phyloP scores from a whole-genome alignment of 345 rosid species.

The Eucalyptus cladocalyx region DNA sequence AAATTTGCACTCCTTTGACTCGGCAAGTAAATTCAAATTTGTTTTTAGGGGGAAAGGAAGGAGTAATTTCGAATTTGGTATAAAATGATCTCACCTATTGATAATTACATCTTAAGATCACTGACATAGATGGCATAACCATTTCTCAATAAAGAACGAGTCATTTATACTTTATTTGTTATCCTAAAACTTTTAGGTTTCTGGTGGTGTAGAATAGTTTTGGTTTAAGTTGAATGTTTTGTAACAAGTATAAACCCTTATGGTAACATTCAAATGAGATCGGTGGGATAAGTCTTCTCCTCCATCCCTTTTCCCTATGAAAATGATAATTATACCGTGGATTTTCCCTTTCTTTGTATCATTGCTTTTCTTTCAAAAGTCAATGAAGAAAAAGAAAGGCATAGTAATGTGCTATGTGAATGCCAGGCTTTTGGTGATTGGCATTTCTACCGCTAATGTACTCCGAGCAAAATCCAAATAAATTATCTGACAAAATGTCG shows the following conservation, averaged over 20 bases:
- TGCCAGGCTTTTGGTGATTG: neutral
- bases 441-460: neutral
- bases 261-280: neutral
- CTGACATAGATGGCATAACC: neutral
- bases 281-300: accelerated
- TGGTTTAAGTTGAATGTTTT: accelerated
- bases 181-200: neutral
- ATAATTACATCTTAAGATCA: neutral
- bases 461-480: too few relatives aligned
- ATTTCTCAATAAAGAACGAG: accelerated
- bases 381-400: neutral
- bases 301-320: accelerated
- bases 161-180: neutral
- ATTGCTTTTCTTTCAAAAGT: neutral
- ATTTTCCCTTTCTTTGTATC: neutral
- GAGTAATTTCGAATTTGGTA: neutral
- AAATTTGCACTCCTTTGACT: neutral
- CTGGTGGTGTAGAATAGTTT: accelerated
- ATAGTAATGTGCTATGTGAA: neutral
- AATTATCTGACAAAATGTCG: too few relatives aligned
- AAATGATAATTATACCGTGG: accelerated
- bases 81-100: neutral
- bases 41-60: neutral
- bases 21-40: neutral
- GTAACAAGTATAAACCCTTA: accelerated